phyloP scores from a whole-genome alignment of 768 basidiomycete genomes.

The Russula brevipes region DNA sequence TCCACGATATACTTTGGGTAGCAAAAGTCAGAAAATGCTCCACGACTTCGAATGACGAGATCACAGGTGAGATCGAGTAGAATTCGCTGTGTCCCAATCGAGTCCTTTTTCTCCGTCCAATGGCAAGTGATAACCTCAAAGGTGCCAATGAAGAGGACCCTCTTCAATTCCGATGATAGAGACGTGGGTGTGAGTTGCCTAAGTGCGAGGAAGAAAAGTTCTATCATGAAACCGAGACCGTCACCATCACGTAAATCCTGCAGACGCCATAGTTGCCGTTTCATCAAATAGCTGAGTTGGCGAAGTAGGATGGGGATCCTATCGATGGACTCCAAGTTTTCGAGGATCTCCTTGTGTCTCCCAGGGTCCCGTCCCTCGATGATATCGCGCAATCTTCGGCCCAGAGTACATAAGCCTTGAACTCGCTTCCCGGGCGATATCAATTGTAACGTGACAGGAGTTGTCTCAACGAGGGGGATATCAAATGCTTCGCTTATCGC shows the following conservation, averaged over 20 bases:
- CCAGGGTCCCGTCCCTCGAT: background rate
- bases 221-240: slow-evolving; percentile 4
- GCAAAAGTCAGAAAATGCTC: background rate
- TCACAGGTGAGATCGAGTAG: slow-evolving; percentile 8
- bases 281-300: background rate
- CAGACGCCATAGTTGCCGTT: slow-evolving; percentile 9
- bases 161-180: background rate
- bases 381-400: background rate
- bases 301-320: background rate
- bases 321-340: background rate
- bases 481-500: background rate
- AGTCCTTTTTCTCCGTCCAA: background rate
- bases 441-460: background rate
- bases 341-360: background rate
- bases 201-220: slow-evolving; percentile 10
- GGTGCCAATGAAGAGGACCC: background rate
- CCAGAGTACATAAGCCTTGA: background rate
- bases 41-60: slow-evolving; percentile 1
- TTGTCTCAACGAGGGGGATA: background rate
- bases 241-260: slow-evolving; percentile 7
- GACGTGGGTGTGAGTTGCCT: background rate
- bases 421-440: background rate
- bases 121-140: background rate
- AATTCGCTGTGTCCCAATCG: background rate
- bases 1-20: background rate